These are phyloP conservation scores for Komagataella populi DNA, from an alignment of 805 yeast species.

Conservation along the genomic window DNA sequence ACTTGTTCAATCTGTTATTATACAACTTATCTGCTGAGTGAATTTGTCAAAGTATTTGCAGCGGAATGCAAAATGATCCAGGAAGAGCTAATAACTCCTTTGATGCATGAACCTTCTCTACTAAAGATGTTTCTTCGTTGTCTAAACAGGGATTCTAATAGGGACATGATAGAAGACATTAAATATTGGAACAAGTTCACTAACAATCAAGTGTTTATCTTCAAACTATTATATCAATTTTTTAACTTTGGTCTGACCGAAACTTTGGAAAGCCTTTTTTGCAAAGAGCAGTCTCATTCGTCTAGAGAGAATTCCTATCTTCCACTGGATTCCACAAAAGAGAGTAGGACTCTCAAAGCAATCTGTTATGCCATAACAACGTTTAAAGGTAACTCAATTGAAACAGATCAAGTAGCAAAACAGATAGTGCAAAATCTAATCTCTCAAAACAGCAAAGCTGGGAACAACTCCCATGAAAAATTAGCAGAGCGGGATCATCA, in stretches of 20 bases:
- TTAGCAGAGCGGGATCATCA: background rate
- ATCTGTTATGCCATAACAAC: background rate
- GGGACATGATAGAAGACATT: background rate
- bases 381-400: background rate
- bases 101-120: background rate
- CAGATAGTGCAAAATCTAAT: background rate
- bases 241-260: background rate
- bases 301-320: background rate
- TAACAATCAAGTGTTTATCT: background rate
- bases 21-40: background rate
- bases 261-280: background rate
- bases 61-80: background rate
- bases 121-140: background rate
- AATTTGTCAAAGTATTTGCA: background rate
- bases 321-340: background rate
- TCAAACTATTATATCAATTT: background rate
- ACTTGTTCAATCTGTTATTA: background rate
- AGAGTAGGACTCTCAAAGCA: background rate
- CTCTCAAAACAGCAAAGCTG: background rate
- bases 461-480: background rate
- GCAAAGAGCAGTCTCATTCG: background rate
- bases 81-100: background rate
- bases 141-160: background rate
- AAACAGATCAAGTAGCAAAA: background rate
- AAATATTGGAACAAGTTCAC: background rate